Evolutionary conservation across 257 asterid genomes (phyloP).

Genomic region (Mentha longifolia): DNA sequence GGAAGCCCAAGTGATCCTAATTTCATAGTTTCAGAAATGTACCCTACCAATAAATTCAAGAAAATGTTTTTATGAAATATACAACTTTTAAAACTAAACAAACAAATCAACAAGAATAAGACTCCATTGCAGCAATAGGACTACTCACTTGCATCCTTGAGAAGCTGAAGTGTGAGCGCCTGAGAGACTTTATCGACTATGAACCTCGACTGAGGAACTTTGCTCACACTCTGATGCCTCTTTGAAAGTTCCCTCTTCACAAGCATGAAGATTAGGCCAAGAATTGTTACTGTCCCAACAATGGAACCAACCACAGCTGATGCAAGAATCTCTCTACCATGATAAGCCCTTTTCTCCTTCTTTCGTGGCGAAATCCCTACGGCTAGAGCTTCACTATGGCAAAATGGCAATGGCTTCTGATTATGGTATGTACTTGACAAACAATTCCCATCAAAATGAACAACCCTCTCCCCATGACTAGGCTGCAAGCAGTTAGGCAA

Average conservation of each 20-base stretch:
- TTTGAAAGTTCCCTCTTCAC: constrained; percentile 48
- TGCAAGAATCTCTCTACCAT: constrained; percentile 57
- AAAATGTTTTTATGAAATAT: not conserved
- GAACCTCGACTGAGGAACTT: constrained; percentile 46
- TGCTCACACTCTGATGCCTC: constrained; percentile 39
- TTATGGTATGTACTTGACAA: constrained; percentile 39
- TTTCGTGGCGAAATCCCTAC: constrained; percentile 61
- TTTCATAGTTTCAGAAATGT: constrained; percentile 82
- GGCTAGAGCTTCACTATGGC: constrained; percentile 83
- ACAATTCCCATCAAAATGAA: constrained; percentile 68
- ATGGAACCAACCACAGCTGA: constrained; percentile 70
- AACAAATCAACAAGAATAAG: not conserved
- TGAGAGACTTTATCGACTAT: constrained; percentile 66
- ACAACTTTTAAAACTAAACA: not conserved
- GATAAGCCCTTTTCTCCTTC: constrained; percentile 30
- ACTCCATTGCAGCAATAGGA: not conserved
- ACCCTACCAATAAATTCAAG: constrained; percentile 53
- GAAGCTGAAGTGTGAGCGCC: constrained; percentile 73
- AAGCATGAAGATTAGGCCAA: constrained; percentile 56
- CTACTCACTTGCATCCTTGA: constrained; percentile 81
- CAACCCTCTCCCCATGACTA: constrained; percentile 27
- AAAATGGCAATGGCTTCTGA: constrained; percentile 63
- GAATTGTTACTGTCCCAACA: constrained; percentile 51
- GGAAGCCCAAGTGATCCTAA: constrained; percentile 74
- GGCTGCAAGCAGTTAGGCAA: constrained; percentile 67